Percentiles rank a stretch among this genome's conserved stretches.
Evolutionary conservation across 2,329 filamentous ascomycete species (phyloP).

Genomic region (Byssothecium circinans): DNA sequence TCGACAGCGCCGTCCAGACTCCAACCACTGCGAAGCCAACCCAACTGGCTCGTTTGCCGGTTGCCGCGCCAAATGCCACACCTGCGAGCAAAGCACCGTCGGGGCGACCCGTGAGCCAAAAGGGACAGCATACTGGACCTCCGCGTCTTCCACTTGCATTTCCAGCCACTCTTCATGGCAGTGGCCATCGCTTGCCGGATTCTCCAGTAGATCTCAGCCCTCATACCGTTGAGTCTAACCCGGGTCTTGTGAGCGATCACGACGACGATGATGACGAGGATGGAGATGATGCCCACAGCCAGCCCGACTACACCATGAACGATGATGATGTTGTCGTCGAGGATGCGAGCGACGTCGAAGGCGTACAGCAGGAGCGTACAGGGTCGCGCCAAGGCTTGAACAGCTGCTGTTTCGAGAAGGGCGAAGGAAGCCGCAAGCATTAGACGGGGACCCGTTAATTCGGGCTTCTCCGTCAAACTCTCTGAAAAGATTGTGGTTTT

Average conservation of each 20-base stretch:
- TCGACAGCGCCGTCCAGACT: constrained; percentile 33
- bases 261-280: constrained; percentile 53
- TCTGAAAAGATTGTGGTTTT: constrained; percentile 30
- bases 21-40: constrained; percentile 29
- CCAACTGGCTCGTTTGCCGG: constrained; percentile 39
- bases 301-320: constrained; percentile 38
- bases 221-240: constrained; percentile 52
- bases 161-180: constrained; percentile 29
- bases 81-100: constrained; percentile 32
- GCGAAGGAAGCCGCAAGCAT: constrained; percentile 40
- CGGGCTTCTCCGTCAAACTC: constrained; percentile 19
- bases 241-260: constrained; percentile 54
- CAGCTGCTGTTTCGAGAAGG: constrained; percentile 36
- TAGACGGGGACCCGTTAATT: constrained; percentile 32
- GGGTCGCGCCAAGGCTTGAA: constrained; percentile 35
- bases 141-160: constrained; percentile 37
- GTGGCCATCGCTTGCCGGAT: constrained; percentile 32
- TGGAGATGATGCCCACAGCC: constrained; percentile 41
- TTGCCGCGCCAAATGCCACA: constrained; percentile 23
- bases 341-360: constrained; percentile 44
- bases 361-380: constrained; percentile 33
- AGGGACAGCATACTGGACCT: constrained; percentile 30
- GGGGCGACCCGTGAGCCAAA: constrained; percentile 38
- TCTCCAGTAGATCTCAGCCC: constrained; percentile 49
- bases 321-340: constrained; percentile 43